A percentile compares a stretch with the other conserved stretches of the same genome.
Evolutionary conservation across 148 eudicot genomes (phyloP).

Genomic region (Linanthus parryae): DNA sequence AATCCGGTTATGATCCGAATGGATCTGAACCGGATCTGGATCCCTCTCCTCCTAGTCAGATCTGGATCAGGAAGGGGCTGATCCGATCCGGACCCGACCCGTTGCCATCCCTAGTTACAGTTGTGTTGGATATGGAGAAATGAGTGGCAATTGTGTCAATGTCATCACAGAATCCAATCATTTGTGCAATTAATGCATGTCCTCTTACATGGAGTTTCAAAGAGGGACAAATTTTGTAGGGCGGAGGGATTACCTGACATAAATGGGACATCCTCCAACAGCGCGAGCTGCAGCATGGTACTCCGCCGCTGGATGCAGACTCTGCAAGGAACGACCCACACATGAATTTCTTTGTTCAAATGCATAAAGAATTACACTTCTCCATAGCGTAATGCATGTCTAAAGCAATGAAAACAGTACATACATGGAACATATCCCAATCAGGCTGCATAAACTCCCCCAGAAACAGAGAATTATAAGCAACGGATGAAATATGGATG

Average conservation of each 20-base stretch:
- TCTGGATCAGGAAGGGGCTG: no score
- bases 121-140: no score
- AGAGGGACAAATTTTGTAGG: no score
- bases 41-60: no score
- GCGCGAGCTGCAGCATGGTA: slow-evolving; percentile 96
- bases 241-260: slow-evolving; percentile 59
- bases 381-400: not conserved
- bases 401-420: slow-evolving; percentile 14
- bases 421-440: slow-evolving; percentile 99
- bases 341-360: slow-evolving; percentile 7
- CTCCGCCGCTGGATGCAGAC: slow-evolving; percentile 92
- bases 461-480: slow-evolving; percentile 82
- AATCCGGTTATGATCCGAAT: no score
- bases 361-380: not conserved
- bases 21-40: no score
- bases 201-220: no score
- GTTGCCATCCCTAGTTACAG: no score
- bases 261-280: slow-evolving; percentile 84
- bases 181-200: no score
- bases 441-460: slow-evolving; percentile 97
- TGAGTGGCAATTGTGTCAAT: no score
- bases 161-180: no score
- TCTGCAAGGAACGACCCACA: slow-evolving; percentile 32
- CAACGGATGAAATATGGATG: slow-evolving; percentile 82
- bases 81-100: no score